Base-by-base conservation (phyloP, 202 grass and related monocot genomes). In the Miscanthus sacchariflorus region DNA sequence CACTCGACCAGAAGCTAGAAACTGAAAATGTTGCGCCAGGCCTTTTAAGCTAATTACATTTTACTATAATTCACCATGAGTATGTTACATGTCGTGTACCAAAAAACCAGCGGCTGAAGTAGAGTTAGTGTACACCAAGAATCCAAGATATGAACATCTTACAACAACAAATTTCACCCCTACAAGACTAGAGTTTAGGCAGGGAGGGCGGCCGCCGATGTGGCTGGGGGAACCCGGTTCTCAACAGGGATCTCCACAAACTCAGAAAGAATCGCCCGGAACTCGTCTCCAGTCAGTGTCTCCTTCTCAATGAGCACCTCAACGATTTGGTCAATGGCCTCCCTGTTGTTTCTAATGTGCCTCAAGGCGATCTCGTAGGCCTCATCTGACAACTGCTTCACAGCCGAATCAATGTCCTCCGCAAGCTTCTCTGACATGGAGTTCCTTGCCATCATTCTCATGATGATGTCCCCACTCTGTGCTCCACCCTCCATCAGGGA, bases 361-460 rank as follows among this genome's bases (percentile, higher is more conserved):
- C 80, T 40, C 93, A 98, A 44, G 14, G 95, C 85, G 0, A 95
- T 88, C 87, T 95, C 68, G 14, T 98, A 98, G 33, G 95, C 95
- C 70, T 85, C 76, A 75, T 98, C 95, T 7, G 95, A 98, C 77
- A 98, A 64, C 74, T 65, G 86, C 89, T 98, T 98, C 64, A 98
- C 87, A 24, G 95, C 95, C 0, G 83, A 71, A 76, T 98, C 95
- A 12, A 98, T 98, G 87, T 98, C 95, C 77, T 90, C 93, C 0
- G 95, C 95, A 0, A 98, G 93, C 88, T 90, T 98, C 89, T 98
- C 95, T 10, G 95, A 98, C 95, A 98, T 98, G 45, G 95, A 98
- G 80, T 98, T 98, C 78, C 95, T 80, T 2, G 95, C 91, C 95
- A 98, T 98, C 95, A 98, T 98, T 70, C 95, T 89, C 95, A 98